phyloP scores from a whole-genome alignment of 768 basidiomycete species.

The Xerocomellus dryophilus region DNA sequence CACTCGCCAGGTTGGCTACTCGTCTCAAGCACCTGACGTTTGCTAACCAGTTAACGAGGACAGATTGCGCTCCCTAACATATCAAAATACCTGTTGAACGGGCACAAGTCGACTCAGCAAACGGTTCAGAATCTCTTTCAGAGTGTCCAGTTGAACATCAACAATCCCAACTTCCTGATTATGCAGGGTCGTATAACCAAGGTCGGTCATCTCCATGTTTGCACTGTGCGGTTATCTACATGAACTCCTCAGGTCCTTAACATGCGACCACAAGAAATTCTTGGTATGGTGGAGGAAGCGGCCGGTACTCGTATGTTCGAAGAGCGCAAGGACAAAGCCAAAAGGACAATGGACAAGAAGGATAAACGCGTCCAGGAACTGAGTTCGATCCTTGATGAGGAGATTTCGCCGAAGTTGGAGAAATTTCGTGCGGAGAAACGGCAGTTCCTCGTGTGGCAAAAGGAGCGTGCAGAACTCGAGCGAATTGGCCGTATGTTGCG shows the following conservation, averaged over 20 bases:
- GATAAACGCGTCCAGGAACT: conserved; percentile 94
- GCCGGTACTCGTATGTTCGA: conserved; percentile 99
- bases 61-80: conserved; percentile 92
- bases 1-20: conserved; percentile 78
- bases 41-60: neutral
- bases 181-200: conserved; percentile 99
- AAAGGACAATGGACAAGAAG: conserved; percentile 95
- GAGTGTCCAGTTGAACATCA: conserved; percentile 97
- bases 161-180: conserved; percentile 98
- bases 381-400: conserved; percentile 72
- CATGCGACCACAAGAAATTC: conserved; percentile 96
- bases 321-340: conserved; percentile 94
- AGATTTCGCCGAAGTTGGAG: conserved; percentile 92
- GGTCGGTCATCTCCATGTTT: conserved; percentile 38
- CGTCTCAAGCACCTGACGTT: neutral
- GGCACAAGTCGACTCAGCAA: conserved; percentile 87
- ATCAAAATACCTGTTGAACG: conserved; percentile 93
- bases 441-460: conserved; percentile 86
- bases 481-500: conserved; percentile 74
- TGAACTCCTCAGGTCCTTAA: conserved; percentile 62
- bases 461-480: conserved; percentile 84
- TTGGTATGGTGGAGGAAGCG: conserved; percentile 98
- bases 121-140: conserved; percentile 90
- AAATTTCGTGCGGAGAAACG: conserved; percentile 88
- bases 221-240: neutral